Percentiles rank a stretch among this genome's conserved stretches.
These are phyloP conservation scores for Dothiorella sarmentorum DNA, from an alignment of 2,329 filamentous ascomycete genomes.

Conservation along the genomic window DNA sequence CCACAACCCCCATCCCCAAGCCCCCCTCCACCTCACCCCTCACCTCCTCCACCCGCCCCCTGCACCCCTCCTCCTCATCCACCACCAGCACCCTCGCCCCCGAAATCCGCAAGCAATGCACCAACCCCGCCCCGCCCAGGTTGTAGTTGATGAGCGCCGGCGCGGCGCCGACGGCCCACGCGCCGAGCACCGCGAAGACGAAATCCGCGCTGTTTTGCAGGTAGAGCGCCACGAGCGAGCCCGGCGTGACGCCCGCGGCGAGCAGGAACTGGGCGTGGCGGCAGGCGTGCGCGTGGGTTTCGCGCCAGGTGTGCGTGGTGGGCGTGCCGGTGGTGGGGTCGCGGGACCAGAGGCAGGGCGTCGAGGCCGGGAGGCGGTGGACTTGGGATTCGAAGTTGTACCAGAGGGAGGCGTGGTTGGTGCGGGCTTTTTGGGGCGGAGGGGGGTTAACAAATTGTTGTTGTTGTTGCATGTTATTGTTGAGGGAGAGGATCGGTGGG, in stretches of 20 bases:
- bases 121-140: conserved; percentile 58
- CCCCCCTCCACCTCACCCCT: conserved; percentile 48
- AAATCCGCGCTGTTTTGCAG: conserved; percentile 68
- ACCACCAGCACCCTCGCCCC: conserved; percentile 56
- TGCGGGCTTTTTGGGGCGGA: background rate
- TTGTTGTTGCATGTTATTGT: background rate
- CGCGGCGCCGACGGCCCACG: conserved; percentile 61
- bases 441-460: background rate
- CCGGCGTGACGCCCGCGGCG: conserved; percentile 51
- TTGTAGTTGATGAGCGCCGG: conserved; percentile 73
- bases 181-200: conserved; percentile 55
- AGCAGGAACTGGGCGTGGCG: conserved; percentile 38
- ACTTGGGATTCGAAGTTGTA: conserved; percentile 61
- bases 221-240: conserved; percentile 63
- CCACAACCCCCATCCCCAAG: conserved; percentile 56
- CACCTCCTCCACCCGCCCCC: conserved; percentile 46
- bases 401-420: conserved; percentile 58
- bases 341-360: conserved; percentile 46
- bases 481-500: conserved; percentile 30
- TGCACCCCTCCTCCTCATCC: conserved; percentile 47
- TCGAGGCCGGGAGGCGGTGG: conserved; percentile 27
- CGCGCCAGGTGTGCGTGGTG: conserved; percentile 54
- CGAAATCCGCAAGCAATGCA: conserved; percentile 63
- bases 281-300: conserved; percentile 35
- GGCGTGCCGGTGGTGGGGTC: conserved; percentile 59